Evolutionary conservation across 148 eudicot species (phyloP), one percentile per base, ranked within the genome.

Genomic region (Polygonum aviculare): DNA sequence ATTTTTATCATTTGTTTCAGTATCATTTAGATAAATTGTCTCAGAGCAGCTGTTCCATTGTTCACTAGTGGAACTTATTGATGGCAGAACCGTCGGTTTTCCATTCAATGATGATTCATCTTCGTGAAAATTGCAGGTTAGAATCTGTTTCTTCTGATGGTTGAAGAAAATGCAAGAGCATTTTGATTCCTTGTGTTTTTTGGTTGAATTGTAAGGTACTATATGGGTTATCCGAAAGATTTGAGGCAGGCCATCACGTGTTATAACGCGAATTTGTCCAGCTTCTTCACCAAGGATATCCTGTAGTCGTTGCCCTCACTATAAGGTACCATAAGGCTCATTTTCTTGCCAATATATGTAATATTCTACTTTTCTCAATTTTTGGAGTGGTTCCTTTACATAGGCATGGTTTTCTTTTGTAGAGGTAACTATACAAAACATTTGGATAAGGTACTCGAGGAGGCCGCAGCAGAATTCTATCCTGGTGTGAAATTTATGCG

Each of bases 171-270:
- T 74, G 41, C 9, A 33, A 26, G n/a, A 14, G 44, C 33, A 62
- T 74, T 47, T 57, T 40, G 39, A 55, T 19, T 62, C 69, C 12
- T 71, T 47, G 21, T 63, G 5, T 78, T 74, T 1, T 26, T 76
- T 75, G 50, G 41, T 52, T 11, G 70, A 55, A 50, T 81, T 74
- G 31, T 31, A 74, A 95, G 98, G 87, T 90, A 95, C 81, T 91
- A 93, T 44, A 92, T 97, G 49, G 99, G 96, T 22, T 90, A 86
- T 82, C 97, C 99, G 14, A 95, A 93, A 88, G 93, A 92, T 87
- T 88, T 91, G 63, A 96, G 99, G 31, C 31, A 26, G 31, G 57
- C 96, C 91, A 12, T 93, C 99, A 21, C 87, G 88, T 41, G 91
- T 93, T 51, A 85, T 92, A 95, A 82, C 94, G 97, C 51, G 91